These are phyloP conservation scores for Alternaria triticimaculans DNA, from an alignment of 2,329 filamentous ascomycete genomes.

Conservation along the genomic window DNA sequence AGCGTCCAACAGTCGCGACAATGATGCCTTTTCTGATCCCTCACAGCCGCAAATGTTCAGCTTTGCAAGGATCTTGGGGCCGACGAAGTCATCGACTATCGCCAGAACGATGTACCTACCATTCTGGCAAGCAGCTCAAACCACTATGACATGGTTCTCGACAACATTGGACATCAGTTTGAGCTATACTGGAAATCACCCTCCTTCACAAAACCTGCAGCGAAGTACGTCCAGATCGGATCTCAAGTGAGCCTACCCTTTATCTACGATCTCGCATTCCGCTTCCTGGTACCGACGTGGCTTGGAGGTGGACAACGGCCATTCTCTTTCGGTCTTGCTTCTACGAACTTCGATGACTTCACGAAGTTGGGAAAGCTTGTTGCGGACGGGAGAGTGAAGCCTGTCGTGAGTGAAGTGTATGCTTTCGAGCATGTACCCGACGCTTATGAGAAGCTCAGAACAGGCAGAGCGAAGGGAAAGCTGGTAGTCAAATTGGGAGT, in stretches of 20 bases:
- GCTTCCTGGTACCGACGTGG: conserved; percentile 37
- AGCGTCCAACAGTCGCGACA: background rate
- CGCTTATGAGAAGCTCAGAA: conserved; percentile 64
- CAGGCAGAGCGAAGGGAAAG: conserved; percentile 63
- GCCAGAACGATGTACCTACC: conserved; percentile 54
- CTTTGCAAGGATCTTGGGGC: conserved; percentile 65
- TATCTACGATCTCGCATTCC: conserved; percentile 21
- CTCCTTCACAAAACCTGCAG: conserved; percentile 17
- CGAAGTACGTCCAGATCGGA: conserved; percentile 30
- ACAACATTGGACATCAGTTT: conserved; percentile 58
- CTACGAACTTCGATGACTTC: conserved; percentile 24
- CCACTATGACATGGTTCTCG: conserved; percentile 61
- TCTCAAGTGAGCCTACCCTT: conserved; percentile 24
- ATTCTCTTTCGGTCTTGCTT: conserved; percentile 45
- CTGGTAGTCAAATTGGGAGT: conserved; percentile 52
- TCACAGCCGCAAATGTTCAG: conserved; percentile 57
- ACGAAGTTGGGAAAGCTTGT: conserved; percentile 60
- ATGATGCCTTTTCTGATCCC: background rate
- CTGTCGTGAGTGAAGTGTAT: conserved; percentile 62
- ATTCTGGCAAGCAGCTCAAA: conserved; percentile 54
- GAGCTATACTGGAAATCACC: conserved; percentile 30
- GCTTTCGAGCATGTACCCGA: conserved; percentile 60
- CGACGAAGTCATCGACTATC: conserved; percentile 68
- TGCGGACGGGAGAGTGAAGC: conserved; percentile 62
- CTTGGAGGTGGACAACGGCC: conserved; percentile 58